Percentiles rank a stretch among this genome's conserved stretches.
Evolutionary conservation across 257 asterid genomes (phyloP).

Genomic region (Solanum sejunctum): DNA sequence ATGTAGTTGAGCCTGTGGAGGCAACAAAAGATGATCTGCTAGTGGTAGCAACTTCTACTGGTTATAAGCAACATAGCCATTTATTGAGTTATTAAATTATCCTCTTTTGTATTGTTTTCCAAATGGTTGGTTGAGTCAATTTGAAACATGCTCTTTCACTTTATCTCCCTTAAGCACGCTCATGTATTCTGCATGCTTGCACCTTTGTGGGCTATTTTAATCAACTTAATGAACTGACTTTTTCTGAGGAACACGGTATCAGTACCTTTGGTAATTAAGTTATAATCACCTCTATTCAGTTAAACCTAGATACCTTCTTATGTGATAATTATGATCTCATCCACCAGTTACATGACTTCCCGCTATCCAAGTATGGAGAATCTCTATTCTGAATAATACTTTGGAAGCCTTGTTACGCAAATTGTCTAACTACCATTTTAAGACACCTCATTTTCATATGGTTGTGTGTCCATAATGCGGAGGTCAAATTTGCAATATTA

Average conservation of each 20-base stretch:
- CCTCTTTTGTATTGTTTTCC: background rate
- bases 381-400: background rate
- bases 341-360: background rate
- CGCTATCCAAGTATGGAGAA: background rate
- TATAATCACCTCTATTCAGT: background rate
- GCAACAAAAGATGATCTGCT: slow-evolving; percentile 81
- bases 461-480: background rate
- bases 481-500: background rate
- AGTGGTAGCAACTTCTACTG: slow-evolving; percentile 43
- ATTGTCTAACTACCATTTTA: background rate
- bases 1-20: slow-evolving; percentile 76
- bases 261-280: background rate
- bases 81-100: background rate
- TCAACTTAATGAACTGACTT: background rate
- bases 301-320: background rate
- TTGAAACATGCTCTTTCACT: background rate
- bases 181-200: background rate
- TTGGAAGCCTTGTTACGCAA: background rate
- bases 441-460: background rate
- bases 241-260: background rate
- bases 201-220: background rate
- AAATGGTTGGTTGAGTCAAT: background rate
- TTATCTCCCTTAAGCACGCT: background rate
- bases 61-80: background rate
- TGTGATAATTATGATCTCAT: background rate